These are phyloP conservation scores for Corymbia citriodora DNA, from an alignment of 441 rosid genomes.

Conservation along the genomic window DNA sequence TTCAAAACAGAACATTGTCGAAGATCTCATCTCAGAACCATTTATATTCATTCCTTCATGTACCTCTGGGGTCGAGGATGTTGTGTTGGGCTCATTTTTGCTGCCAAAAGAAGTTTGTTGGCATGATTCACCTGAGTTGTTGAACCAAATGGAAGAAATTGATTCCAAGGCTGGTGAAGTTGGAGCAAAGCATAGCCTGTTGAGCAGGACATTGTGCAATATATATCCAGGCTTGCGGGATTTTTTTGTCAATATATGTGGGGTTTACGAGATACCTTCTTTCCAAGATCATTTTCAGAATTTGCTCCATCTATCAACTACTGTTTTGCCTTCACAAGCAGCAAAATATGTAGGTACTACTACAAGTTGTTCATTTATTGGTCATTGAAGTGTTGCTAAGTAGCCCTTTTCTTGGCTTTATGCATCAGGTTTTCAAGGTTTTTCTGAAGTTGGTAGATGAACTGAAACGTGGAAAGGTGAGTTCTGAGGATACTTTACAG, in stretches of 20 bases:
- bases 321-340: background rate
- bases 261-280: constrained; percentile 5
- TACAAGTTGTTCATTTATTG: background rate
- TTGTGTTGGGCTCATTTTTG: background rate
- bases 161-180: background rate
- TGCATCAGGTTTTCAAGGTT: constrained; percentile 1
- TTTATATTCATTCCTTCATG: constrained; percentile 1
- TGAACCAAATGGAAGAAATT: background rate
- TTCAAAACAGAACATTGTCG: background rate
- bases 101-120: constrained; percentile 1
- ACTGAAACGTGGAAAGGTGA: background rate
- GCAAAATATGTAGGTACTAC: background rate
- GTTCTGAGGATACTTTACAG: background rate
- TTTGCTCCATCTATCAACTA: background rate
- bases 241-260: constrained; percentile 7
- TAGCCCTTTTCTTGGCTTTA: background rate
- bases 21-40: constrained; percentile 1
- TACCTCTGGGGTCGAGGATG: background rate
- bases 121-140: background rate
- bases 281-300: background rate
- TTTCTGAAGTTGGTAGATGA: background rate
- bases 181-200: background rate
- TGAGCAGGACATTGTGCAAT: constrained; percentile 2
- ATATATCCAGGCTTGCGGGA: constrained; percentile 7
- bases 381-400: background rate